phyloP scores from a whole-genome alignment of 495 filamentous ascomycete species.

The Aspergillus saccharolyticus region DNA sequence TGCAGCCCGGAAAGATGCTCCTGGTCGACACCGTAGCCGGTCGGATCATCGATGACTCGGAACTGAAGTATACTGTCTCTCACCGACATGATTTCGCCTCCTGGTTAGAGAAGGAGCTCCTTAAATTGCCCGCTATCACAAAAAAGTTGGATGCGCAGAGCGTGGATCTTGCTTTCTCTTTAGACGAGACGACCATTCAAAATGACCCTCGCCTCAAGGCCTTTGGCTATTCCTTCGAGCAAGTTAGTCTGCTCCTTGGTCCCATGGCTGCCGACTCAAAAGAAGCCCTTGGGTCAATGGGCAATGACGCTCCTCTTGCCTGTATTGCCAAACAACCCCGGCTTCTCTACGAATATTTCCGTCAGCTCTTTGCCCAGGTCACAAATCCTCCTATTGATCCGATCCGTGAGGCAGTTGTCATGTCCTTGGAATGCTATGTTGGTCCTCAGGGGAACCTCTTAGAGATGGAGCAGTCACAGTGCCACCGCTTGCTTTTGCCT shows the following conservation, averaged over 20 bases:
- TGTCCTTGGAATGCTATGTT: conserved; percentile 97
- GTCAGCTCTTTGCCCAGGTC: conserved; percentile 97
- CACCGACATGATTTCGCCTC: conserved; percentile 77
- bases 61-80: conserved; percentile 87
- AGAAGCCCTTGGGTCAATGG: conserved; percentile 99
- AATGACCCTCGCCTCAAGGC: conserved; percentile 80
- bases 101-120: conserved; percentile 84
- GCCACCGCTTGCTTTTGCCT: conserved; percentile 77
- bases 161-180: conserved; percentile 57
- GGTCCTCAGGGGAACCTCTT: conserved; percentile 96
- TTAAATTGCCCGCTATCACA: conserved; percentile 74
- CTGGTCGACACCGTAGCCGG: conserved; percentile 94
- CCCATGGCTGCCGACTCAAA: conserved; percentile 99
- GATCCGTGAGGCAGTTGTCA: conserved; percentile 97
- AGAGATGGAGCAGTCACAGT: conserved; percentile 90
- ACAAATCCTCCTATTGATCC: conserved; percentile 99
- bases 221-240: conserved; percentile 96
- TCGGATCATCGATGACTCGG: conserved; percentile 90
- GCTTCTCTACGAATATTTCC: conserved; percentile 95
- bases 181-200: conserved; percentile 73
- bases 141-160: conserved; percentile 51
- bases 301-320: conserved; percentile 93
- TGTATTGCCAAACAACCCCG: conserved; percentile 87
- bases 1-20: conserved; percentile 96
- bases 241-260: conserved; percentile 87